These are phyloP conservation scores for Entomortierella beljakovae DNA, from an alignment of 192 early-diverging fungal species.

Conservation along the genomic window DNA sequence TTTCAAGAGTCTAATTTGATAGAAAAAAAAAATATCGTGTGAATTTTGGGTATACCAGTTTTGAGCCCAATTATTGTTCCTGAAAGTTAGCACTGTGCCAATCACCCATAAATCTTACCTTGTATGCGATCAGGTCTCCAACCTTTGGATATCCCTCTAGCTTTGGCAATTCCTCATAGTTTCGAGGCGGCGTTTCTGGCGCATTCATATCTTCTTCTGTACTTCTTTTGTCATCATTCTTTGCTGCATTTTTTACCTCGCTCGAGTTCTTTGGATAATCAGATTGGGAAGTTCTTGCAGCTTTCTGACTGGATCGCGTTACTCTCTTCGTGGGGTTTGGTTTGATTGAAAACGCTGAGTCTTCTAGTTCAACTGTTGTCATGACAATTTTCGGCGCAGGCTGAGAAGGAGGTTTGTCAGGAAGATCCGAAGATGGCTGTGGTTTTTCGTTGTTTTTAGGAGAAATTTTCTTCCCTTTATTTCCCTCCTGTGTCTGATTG, in stretches of 20 bases:
- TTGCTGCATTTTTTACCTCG: not conserved
- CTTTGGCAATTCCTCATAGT: conserved; percentile 12
- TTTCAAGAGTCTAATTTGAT: conserved; percentile 37
- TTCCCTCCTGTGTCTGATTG: not conserved
- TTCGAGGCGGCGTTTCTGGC: not conserved
- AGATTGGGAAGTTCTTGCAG: no score
- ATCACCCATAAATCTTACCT: conserved; percentile 1
- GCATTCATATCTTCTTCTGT: not conserved
- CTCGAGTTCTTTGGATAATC: not conserved
- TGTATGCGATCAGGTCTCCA: conserved; percentile 27
- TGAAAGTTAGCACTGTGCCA: not conserved
- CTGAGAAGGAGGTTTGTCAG: not conserved
- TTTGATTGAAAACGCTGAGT: not conserved
- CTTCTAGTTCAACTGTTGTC: conserved; percentile 29
- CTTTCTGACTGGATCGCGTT: conserved; percentile 8
- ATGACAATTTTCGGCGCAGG: conserved; percentile 31
- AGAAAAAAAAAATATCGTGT: not conserved
- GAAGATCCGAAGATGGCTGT: not conserved
- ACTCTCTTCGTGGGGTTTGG: not conserved
- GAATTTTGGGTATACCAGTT: not conserved
- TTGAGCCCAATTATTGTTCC: not conserved
- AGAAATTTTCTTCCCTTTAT: not conserved
- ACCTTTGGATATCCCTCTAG: conserved; percentile 5
- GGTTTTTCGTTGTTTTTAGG: not conserved
- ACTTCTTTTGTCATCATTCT: not conserved